Evolutionary conservation across 345 rosid genomes (phyloP), one percentile per base, ranked within the genome.

Genomic region (Geranium brycei): DNA sequence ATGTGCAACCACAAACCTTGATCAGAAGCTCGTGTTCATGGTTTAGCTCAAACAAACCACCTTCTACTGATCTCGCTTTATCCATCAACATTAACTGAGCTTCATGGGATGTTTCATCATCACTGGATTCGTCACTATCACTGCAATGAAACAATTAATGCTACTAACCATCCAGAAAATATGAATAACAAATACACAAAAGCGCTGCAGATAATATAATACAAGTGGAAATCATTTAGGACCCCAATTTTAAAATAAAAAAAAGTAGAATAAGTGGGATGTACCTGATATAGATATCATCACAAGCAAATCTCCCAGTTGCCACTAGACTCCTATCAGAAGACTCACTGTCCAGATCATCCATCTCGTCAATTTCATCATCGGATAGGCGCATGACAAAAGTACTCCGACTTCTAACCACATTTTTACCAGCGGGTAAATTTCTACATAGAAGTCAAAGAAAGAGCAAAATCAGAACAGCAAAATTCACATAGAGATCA

Each of bases 311-410:
- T 35, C 77, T 77, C 62, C 67, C 77, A 0, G 72, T 75, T 5
- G 59, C 51, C 72, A 79, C 70, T 61, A 69, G 61, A 28, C 75
- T 65, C 59, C 57, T 60, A 71, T 63, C 63, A 71, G 18, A 15
- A 56, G 57, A 71, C 59, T 72, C 84, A 62, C 78, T 81, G 16
- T 17, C 77, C 55, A 74, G 81, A 18, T 56, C 71, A 51, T 77
- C 84, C 58, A 63, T 65, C 71, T 71, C 81, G 41, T 80, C 85
- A 73, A 74, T 32, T 57, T 88, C 95, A 66, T 83, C 83, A 40
- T 85, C 87, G 1, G 82, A 75, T 23, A 88, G 65, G 51, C 71
- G 79, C 95, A 91, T 80, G 12, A 16, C 79, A 73, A 91, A 91
- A 7, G 82, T 81, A 60, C 72, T 62, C 1, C 69, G 61, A 60